phyloP scores from a whole-genome alignment of 257 asterid species.

The Nicotiana undulata region DNA sequence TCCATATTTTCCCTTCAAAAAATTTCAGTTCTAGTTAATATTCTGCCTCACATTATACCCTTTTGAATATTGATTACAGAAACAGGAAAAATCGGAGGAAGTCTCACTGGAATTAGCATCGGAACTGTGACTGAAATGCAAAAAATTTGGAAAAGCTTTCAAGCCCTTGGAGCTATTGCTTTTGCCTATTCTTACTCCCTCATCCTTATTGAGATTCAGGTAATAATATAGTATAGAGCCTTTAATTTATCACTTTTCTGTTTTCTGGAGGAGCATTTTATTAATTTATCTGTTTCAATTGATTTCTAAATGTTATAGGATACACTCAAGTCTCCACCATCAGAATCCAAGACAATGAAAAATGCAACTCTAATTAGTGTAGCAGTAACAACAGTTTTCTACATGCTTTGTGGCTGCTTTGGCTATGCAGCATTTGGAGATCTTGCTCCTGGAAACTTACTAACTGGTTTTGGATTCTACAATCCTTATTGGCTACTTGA shows the following conservation, averaged over 20 bases:
- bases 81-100: constrained; percentile 52
- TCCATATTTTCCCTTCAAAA: not conserved
- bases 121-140: constrained; percentile 51
- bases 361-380: constrained; percentile 66
- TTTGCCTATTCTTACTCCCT: constrained; percentile 84
- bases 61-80: constrained; percentile 23
- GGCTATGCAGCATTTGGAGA: constrained; percentile 97
- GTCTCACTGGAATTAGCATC: constrained; percentile 65
- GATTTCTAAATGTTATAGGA: constrained; percentile 29
- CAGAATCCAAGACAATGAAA: constrained; percentile 76
- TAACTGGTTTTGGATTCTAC: constrained; percentile 86
- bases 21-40: not conserved
- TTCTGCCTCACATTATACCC: not conserved
- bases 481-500: constrained; percentile 88
- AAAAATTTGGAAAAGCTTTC: constrained; percentile 72
- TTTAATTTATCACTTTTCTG: not conserved
- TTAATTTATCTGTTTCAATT: not conserved
- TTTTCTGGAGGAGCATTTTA: not conserved
- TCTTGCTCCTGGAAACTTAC: constrained; percentile 68
- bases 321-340: constrained; percentile 70
- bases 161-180: constrained; percentile 80
- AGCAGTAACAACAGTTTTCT: constrained; percentile 69
- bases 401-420: constrained; percentile 82
- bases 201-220: constrained; percentile 76
- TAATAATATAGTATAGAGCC: not conserved